Conservation (phyloP, 106 monocot genomes). For the Alisma plantagoaquatica region DNA sequence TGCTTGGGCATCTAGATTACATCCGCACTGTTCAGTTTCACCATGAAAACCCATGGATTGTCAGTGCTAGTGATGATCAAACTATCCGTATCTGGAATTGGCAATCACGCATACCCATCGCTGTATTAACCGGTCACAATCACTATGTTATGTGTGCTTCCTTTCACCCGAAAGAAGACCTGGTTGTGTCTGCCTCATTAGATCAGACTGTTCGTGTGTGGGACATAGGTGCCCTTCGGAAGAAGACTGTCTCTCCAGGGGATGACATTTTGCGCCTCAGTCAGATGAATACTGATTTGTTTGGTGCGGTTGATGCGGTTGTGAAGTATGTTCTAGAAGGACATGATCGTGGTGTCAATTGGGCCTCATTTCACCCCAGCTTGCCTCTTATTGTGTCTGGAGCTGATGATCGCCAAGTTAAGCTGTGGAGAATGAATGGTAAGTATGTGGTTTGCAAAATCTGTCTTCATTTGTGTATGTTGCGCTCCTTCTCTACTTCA, state of each 20-base stretch:
- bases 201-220: slow-evolving; percentile 84
- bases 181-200: slow-evolving; percentile 78
- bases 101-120: slow-evolving; percentile 74
- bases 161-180: slow-evolving; percentile 77
- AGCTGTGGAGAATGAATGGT: slow-evolving; percentile 89
- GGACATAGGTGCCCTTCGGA: slow-evolving; percentile 77
- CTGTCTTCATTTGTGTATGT: background rate
- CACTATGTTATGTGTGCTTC: slow-evolving; percentile 93
- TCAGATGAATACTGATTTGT: slow-evolving; percentile 80
- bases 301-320: slow-evolving; percentile 84
- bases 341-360: slow-evolving; percentile 82
- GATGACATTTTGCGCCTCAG: slow-evolving; percentile 72
- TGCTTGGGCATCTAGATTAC: slow-evolving; percentile 77
- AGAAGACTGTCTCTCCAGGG: slow-evolving; percentile 72
- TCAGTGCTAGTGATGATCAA: slow-evolving; percentile 82
- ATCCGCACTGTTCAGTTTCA: slow-evolving; percentile 89
- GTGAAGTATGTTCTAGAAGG: slow-evolving; percentile 86
- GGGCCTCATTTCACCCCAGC: slow-evolving; percentile 77
- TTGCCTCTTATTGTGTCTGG: slow-evolving; percentile 76
- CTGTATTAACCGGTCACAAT: slow-evolving; percentile 76
- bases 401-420: slow-evolving; percentile 83
- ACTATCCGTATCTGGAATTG: slow-evolving; percentile 87
- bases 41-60: slow-evolving; percentile 77
- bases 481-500: background rate
- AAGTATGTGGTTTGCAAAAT: background rate